These are phyloP conservation scores for Wickerhamomyces silvicola DNA, from an alignment of 805 yeast genomes.

Conservation along the genomic window DNA sequence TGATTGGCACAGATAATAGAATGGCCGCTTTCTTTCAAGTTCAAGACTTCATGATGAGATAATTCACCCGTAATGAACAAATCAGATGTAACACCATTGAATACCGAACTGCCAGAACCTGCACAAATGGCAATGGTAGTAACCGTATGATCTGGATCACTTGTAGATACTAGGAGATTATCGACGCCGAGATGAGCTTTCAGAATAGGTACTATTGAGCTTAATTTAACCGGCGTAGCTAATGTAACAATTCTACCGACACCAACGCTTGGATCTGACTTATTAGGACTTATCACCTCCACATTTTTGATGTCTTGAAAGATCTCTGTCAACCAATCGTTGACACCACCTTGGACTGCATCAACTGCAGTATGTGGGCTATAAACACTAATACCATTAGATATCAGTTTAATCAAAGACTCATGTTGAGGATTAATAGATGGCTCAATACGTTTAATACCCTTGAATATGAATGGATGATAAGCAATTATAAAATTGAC, in stretches of 20 bases:
- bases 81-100: conserved; percentile 55
- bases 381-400: conserved; percentile 79
- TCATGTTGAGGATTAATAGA: conserved; percentile 69
- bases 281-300: conserved; percentile 39
- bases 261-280: conserved; percentile 48
- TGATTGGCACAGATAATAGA: conserved; percentile 80
- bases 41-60: conserved; percentile 87
- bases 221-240: conserved; percentile 34
- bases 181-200: conserved; percentile 48
- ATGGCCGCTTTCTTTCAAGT: conserved; percentile 61
- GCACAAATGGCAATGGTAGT: conserved; percentile 85
- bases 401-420: conserved; percentile 65
- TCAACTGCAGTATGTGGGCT: conserved; percentile 96
- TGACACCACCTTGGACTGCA: conserved; percentile 88
- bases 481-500: conserved; percentile 71
- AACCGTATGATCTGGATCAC: conserved; percentile 16
- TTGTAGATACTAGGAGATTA: conserved; percentile 58
- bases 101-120: conserved; percentile 85
- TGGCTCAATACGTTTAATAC: conserved; percentile 67
- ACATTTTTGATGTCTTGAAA: conserved; percentile 20
- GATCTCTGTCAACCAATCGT: conserved; percentile 79
- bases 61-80: conserved; percentile 86
- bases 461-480: conserved; percentile 91
- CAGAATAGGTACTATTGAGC: conserved; percentile 39
- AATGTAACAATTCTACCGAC: conserved; percentile 71